These are phyloP conservation scores for Paracamarosporium sp. DNA, from an alignment of 2,329 filamentous ascomycete species.

Conservation along the genomic window DNA sequence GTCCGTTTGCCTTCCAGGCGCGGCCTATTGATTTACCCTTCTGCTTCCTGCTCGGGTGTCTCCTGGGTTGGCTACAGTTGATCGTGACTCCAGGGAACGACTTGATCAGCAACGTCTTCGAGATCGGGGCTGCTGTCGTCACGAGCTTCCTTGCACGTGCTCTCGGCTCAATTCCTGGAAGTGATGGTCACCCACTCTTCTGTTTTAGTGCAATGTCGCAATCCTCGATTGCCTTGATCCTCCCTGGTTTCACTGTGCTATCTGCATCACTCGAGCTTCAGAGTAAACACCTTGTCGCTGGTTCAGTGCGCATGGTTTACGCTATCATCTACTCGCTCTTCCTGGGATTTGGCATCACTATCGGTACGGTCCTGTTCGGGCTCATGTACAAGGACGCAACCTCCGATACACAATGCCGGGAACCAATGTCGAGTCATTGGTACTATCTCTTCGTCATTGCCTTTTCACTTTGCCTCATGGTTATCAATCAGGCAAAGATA, in stretches of 20 bases:
- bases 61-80: slow-evolving; percentile 77
- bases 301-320: slow-evolving; percentile 60
- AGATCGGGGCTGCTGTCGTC: slow-evolving; percentile 56
- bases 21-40: slow-evolving; percentile 80
- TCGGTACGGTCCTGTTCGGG: slow-evolving; percentile 58
- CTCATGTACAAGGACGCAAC: slow-evolving; percentile 56
- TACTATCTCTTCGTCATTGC: slow-evolving; percentile 76
- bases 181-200: slow-evolving; percentile 50
- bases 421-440: slow-evolving; percentile 59
- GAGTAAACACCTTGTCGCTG: slow-evolving; percentile 56
- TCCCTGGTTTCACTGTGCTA: slow-evolving; percentile 60
- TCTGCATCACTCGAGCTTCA: slow-evolving; percentile 58
- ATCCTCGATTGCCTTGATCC: slow-evolving; percentile 57
- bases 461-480: slow-evolving; percentile 75
- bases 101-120: slow-evolving; percentile 65
- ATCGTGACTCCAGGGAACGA: slow-evolving; percentile 76
- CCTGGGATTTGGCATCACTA: slow-evolving; percentile 59
- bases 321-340: slow-evolving; percentile 61
- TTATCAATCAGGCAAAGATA: slow-evolving; percentile 84
- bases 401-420: slow-evolving; percentile 50
- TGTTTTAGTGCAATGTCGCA: slow-evolving; percentile 60
- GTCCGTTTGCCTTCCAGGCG: slow-evolving; percentile 80
- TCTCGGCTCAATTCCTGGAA: slow-evolving; percentile 53
- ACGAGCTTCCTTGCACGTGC: slow-evolving; percentile 58
- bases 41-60: slow-evolving; percentile 75